These are phyloP conservation scores for Kokia cookei DNA, from an alignment of 441 rosid species.

Conservation along the genomic window DNA sequence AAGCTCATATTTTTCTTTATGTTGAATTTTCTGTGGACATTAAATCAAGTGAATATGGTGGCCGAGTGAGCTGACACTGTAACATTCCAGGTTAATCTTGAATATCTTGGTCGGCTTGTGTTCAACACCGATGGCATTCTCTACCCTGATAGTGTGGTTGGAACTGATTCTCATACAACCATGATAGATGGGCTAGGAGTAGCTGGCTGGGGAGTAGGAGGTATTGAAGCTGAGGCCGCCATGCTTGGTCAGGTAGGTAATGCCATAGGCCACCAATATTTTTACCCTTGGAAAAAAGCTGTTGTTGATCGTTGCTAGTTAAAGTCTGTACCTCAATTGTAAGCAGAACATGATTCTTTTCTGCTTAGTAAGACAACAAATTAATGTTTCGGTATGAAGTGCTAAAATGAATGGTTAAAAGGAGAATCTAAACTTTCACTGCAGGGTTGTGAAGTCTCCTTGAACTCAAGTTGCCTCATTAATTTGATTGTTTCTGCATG, in stretches of 20 bases:
- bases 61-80: slow-evolving; percentile 7
- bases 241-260: slow-evolving; percentile 71
- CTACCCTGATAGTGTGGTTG: slow-evolving; percentile 97
- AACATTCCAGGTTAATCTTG: slow-evolving; percentile 82
- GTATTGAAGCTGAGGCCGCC: too few relatives aligned
- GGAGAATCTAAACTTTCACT: not conserved
- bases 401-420: not conserved
- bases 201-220: too few relatives aligned
- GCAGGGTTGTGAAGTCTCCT: not conserved
- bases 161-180: slow-evolving; percentile 19
- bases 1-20: not conserved
- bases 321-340: not conserved
- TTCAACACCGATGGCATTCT: slow-evolving; percentile 74
- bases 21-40: not conserved
- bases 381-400: not conserved
- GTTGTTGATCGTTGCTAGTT: not conserved
- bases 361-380: not conserved
- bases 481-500: not conserved
- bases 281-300: not conserved
- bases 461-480: not conserved
- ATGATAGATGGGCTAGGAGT: too few relatives aligned
- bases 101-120: slow-evolving; percentile 93
- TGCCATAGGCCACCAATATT: not conserved
- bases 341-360: not conserved
- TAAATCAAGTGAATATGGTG: not conserved